Percentiles rank a stretch among this genome's conserved stretches.
These are phyloP conservation scores for Chlorella ohadii DNA, from an alignment of 139 green algal species.

Conservation along the genomic window DNA sequence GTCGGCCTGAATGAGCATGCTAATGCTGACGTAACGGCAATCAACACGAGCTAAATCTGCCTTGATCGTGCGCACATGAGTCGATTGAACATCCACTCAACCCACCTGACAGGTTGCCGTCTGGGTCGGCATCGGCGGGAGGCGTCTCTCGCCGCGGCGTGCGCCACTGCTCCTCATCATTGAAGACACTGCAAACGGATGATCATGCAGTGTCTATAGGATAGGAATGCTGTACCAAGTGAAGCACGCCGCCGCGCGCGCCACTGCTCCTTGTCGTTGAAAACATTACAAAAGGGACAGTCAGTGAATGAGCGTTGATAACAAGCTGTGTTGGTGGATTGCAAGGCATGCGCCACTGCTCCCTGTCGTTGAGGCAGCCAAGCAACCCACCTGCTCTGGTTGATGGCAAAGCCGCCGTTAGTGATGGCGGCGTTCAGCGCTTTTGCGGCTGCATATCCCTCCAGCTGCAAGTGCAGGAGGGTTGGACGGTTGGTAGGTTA, in stretches of 20 bases:
- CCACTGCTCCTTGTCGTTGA: background rate
- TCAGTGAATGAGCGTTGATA: too few species aligned
- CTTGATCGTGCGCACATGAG: too few species aligned
- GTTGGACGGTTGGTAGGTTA: too few species aligned
- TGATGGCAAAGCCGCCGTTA: conserved; percentile 52
- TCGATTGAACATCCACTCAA: background rate
- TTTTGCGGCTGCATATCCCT: conserved; percentile 65
- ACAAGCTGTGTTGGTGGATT: too few species aligned
- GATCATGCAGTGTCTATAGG: too few species aligned
- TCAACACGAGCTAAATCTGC: too few species aligned
- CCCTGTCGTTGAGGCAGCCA: background rate
- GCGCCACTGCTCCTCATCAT: conserved; percentile 50
- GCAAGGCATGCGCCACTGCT: too few species aligned
- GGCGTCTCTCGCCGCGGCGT: background rate
- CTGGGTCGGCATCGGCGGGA: background rate
- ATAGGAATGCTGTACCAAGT: background rate
- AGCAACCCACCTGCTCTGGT: conserved; percentile 34
- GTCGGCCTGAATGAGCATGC: background rate
- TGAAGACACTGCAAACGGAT: conserved; percentile 39
- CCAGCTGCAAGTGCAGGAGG: conserved; percentile 33
- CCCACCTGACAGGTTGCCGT: background rate
- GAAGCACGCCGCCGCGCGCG: background rate
- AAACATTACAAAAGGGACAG: background rate
- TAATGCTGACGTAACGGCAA: too few species aligned
- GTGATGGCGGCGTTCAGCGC: conserved; percentile 54